Evolutionary conservation across 1,139 yeast species (phyloP).

Genomic region (Suhomyces panamericanus): DNA sequence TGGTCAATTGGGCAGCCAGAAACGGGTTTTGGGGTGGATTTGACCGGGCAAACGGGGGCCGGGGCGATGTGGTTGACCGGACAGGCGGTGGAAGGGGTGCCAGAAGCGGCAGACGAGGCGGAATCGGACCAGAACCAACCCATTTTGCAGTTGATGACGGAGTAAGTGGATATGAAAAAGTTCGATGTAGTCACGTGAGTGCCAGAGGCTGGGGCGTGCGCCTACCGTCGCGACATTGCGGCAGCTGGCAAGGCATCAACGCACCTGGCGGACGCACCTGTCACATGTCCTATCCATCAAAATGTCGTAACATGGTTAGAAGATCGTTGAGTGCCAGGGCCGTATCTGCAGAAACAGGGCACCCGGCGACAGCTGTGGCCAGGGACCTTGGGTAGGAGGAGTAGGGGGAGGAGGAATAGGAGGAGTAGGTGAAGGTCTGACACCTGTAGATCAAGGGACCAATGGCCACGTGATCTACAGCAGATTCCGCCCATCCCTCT

Average conservation of each 20-base stretch:
- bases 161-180: not conserved
- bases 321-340: too few relatives aligned
- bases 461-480: too few relatives aligned
- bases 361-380: too few relatives aligned
- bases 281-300: not conserved
- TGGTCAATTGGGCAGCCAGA: conserved; percentile 25
- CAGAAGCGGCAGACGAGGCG: not conserved
- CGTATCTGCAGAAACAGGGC: too few relatives aligned
- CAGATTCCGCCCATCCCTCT: too few relatives aligned
- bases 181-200: conserved; percentile 5
- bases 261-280: too few relatives aligned
- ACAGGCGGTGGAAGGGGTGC: conserved; percentile 6
- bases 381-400: too few relatives aligned
- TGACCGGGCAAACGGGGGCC: conserved; percentile 21
- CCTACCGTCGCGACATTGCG: not conserved
- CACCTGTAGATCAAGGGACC: too few relatives aligned
- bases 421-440: too few relatives aligned
- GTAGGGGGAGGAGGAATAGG: too few relatives aligned
- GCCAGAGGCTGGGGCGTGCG: not conserved
- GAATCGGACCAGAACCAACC: conserved; percentile 82
- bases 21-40: conserved; percentile 23
- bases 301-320: too few relatives aligned
- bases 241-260: too few relatives aligned
- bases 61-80: conserved; percentile 13
- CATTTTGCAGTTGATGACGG: conserved; percentile 39